These are phyloP conservation scores for Paracorniculantispora psalliotae DNA, from an alignment of 2,329 filamentous ascomycete genomes.

Conservation along the genomic window DNA sequence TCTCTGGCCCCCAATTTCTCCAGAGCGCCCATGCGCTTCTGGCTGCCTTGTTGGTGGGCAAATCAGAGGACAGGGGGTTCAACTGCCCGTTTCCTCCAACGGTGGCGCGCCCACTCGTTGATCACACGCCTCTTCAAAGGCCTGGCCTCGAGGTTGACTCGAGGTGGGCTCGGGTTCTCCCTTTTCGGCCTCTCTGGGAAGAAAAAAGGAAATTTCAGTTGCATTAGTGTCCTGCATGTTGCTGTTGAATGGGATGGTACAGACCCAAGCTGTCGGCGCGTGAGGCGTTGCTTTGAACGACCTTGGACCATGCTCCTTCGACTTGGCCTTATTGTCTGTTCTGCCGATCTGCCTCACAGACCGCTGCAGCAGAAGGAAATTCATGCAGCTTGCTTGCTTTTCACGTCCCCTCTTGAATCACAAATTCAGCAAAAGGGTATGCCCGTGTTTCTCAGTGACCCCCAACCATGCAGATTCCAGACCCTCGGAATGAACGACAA, in stretches of 20 bases:
- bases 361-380: background rate
- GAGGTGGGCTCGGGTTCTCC: constrained; percentile 4
- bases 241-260: background rate
- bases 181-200: background rate
- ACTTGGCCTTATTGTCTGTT: background rate
- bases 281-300: background rate
- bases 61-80: background rate
- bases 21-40: background rate
- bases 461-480: constrained; percentile 2
- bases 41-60: background rate
- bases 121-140: background rate
- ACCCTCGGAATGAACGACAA: constrained; percentile 12
- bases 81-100: background rate
- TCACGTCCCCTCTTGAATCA: background rate
- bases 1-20: constrained; percentile 5
- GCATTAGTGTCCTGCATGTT: constrained; percentile 4
- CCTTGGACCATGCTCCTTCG: background rate
- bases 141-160: background rate
- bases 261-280: constrained; percentile 9
- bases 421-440: background rate
- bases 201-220: background rate
- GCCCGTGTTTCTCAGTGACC: background rate
- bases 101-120: background rate
- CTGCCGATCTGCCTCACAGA: background rate
- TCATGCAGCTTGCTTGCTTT: background rate